Evolutionary conservation across 768 basidiomycete species (phyloP).

Genomic region (Lactarius psammicola): DNA sequence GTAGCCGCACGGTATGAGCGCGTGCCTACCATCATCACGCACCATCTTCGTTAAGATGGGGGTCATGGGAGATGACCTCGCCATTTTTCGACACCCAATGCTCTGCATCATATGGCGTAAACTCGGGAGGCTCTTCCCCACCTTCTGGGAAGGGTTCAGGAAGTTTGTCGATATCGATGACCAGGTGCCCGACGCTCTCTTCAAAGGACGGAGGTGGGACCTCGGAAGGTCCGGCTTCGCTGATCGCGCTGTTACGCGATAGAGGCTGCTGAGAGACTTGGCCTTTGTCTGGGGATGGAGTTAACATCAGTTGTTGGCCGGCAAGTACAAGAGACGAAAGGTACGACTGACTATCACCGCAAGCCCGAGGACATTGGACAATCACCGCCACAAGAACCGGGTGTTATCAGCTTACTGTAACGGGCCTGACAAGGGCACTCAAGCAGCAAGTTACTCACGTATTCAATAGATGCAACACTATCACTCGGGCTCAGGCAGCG

Average conservation of each 20-base stretch:
- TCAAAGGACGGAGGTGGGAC: constrained; percentile 29
- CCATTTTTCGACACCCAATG: constrained; percentile 49
- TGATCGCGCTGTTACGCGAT: not conserved
- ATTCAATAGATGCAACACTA: too few relatives aligned
- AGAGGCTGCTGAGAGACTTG: not conserved
- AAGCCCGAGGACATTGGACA: too few relatives aligned
- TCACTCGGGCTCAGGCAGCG: too few relatives aligned
- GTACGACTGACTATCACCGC: too few relatives aligned
- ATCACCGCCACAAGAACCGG: not conserved
- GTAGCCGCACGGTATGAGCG: constrained; percentile 15
- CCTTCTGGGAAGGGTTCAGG: constrained; percentile 33
- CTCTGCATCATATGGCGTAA: constrained; percentile 62
- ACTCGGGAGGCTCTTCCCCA: constrained; percentile 52
- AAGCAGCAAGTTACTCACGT: too few relatives aligned
- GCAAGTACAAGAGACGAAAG: not conserved
- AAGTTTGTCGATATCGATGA: constrained; percentile 32
- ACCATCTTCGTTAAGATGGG: constrained; percentile 66
- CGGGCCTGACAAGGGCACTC: not conserved
- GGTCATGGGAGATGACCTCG: constrained; percentile 66
- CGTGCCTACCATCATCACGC: constrained; percentile 19
- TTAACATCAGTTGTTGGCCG: not conserved
- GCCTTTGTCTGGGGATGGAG: constrained; percentile 4
- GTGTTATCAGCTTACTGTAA: too few relatives aligned
- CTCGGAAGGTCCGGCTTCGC: constrained; percentile 18
- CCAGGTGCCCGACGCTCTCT: constrained; percentile 26